Percentiles rank a stretch among this genome's conserved stretches.
These are phyloP conservation scores for Xylaria venustula DNA, from an alignment of 495 filamentous ascomycete species.

Conservation along the genomic window DNA sequence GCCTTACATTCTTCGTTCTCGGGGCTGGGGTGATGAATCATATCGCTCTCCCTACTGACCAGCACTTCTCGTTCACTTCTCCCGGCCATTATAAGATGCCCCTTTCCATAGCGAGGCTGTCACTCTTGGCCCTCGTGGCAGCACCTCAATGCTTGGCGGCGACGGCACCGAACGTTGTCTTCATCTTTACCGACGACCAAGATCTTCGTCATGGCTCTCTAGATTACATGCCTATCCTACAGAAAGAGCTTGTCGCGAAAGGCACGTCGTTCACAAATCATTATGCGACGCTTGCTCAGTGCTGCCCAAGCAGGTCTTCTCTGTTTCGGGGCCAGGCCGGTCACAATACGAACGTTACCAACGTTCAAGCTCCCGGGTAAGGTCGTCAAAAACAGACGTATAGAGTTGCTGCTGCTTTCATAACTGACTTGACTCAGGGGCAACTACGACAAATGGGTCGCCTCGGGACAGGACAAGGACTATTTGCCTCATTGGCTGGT, in stretches of 20 bases:
- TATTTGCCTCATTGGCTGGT: slow-evolving; percentile 59
- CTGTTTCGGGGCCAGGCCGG: slow-evolving; percentile 54
- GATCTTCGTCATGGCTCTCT: slow-evolving; percentile 46
- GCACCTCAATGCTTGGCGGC: not conserved
- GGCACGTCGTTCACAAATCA: slow-evolving; percentile 47
- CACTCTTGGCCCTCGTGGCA: not conserved
- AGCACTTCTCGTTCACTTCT: too few relatives aligned
- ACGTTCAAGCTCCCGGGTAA: not conserved
- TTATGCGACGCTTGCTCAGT: slow-evolving; percentile 46
- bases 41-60: too few relatives aligned
- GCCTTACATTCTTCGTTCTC: too few relatives aligned
- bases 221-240: slow-evolving; percentile 38
- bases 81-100: too few relatives aligned
- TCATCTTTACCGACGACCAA: slow-evolving; percentile 55
- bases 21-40: too few relatives aligned
- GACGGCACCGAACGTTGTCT: slow-evolving; percentile 44
- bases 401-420: too few relatives aligned
- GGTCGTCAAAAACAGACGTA: too few relatives aligned
- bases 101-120: too few relatives aligned
- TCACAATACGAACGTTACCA: slow-evolving; percentile 20
- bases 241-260: slow-evolving; percentile 35
- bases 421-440: too few relatives aligned
- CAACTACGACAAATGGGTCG: slow-evolving; percentile 54
- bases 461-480: slow-evolving; percentile 54
- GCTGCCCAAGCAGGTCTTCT: slow-evolving; percentile 51